These are phyloP conservation scores for Daphne laureola DNA, from an alignment of 441 rosid species.

Conservation along the genomic window DNA sequence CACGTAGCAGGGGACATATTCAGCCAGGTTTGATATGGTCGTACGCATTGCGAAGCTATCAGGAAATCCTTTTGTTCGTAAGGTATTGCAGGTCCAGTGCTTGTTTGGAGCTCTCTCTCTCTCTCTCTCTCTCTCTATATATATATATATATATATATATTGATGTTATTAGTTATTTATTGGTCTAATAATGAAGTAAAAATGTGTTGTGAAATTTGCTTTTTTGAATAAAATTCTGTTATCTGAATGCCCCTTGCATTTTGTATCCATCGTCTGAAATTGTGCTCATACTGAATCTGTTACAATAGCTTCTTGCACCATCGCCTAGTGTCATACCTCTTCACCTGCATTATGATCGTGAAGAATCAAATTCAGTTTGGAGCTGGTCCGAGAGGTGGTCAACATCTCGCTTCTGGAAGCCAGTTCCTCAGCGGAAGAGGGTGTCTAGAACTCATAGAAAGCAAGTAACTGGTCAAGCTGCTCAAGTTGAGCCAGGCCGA, in stretches of 20 bases:
- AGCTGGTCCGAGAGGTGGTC: conserved; percentile 90
- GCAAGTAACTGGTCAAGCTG: conserved; percentile 35
- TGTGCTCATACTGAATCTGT: conserved; percentile 15
- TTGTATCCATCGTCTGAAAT: not conserved
- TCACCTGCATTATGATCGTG: conserved; percentile 42
- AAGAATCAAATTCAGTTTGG: conserved; percentile 53
- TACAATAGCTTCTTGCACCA: conserved; percentile 65
- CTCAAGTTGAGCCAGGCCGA: conserved; percentile 54
- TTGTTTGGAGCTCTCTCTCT: not conserved
- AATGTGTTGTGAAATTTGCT: not conserved
- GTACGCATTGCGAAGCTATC: conserved; percentile 42
- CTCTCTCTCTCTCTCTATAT: not conserved
- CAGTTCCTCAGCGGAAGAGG: conserved; percentile 61
- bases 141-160: not conserved
- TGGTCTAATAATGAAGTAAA: not conserved
- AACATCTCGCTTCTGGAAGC: conserved; percentile 65
- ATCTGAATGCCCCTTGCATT: conserved; percentile 5
- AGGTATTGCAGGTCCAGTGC: conserved; percentile 39
- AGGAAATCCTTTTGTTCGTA: conserved; percentile 47
- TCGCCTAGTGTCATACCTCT: conserved; percentile 63
- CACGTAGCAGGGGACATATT: conserved; percentile 27
- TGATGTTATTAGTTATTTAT: conserved; percentile 5
- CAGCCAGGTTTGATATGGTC: conserved; percentile 29
- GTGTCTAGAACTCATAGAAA: conserved; percentile 29
- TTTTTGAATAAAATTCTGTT: not conserved